These are phyloP conservation scores for Cladosporium sp. DNA, from an alignment of 2,329 filamentous ascomycete species.

Conservation along the genomic window DNA sequence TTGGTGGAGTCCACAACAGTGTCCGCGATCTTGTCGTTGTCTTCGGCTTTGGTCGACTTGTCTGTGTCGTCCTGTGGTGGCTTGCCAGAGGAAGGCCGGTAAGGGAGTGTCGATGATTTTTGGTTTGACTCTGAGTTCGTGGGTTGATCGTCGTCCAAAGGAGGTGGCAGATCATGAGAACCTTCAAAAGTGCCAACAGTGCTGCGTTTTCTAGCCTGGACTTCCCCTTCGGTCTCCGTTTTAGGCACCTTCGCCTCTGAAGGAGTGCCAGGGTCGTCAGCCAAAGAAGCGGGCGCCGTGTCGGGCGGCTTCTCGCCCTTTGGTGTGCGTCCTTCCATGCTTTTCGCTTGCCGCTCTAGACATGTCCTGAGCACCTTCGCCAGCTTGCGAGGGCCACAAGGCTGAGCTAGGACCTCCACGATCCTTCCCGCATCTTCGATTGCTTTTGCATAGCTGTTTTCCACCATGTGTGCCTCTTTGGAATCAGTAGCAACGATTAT, in stretches of 20 bases:
- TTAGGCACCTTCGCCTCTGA: background rate
- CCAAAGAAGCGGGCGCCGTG: background rate
- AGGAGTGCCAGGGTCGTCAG: background rate
- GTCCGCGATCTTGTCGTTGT: too few species aligned
- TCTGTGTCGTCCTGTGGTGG: too few species aligned
- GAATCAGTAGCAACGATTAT: constrained; percentile 35
- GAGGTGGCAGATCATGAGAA: background rate
- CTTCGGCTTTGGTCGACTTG: too few species aligned
- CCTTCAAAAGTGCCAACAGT: background rate
- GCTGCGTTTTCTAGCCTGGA: background rate
- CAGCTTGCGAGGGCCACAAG: constrained; percentile 38
- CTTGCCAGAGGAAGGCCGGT: too few species aligned
- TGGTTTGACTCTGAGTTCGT: too few species aligned
- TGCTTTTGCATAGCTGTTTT: constrained; percentile 14
- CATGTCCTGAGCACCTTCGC: constrained; percentile 32
- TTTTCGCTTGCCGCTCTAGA: constrained; percentile 18
- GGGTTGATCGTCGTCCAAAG: too few species aligned
- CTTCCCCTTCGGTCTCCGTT: background rate
- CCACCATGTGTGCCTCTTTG: constrained; percentile 25
- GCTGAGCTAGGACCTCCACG: constrained; percentile 34
- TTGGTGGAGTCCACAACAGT: too few species aligned
- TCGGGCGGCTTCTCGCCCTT: background rate
- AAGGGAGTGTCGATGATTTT: too few species aligned
- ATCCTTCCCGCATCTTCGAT: constrained; percentile 19
- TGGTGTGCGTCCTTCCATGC: constrained; percentile 13